Evolutionary conservation across 768 basidiomycete species (phyloP).

Genomic region (Flagelloscypha sp.): DNA sequence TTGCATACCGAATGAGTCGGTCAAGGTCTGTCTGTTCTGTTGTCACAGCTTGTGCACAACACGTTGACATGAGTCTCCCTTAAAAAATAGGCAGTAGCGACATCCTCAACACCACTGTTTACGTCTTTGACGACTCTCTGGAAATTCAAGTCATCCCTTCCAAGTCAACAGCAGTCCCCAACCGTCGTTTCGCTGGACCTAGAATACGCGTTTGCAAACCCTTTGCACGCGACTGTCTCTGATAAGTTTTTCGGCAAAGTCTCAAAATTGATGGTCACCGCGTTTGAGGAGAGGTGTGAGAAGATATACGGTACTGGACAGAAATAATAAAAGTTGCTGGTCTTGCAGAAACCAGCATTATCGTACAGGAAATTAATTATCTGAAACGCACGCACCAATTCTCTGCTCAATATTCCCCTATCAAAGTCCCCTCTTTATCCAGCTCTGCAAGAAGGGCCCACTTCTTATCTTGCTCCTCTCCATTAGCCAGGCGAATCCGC

Average conservation of each 20-base stretch:
- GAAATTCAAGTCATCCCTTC: conserved; percentile 52
- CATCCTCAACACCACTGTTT: conserved; percentile 67
- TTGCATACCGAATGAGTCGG: conserved; percentile 68
- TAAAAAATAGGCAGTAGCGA: conserved; percentile 52
- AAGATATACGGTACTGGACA: conserved; percentile 54
- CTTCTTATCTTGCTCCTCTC: neutral
- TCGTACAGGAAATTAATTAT: conserved; percentile 1
- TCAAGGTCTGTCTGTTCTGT: conserved; percentile 49
- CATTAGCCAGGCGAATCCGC: conserved; percentile 3
- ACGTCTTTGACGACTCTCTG: conserved; percentile 63
- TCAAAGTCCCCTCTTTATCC: neutral
- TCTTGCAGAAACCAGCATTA: neutral
- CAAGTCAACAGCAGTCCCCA: conserved; percentile 37
- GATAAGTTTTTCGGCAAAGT: conserved; percentile 81
- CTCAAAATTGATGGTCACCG: conserved; percentile 81
- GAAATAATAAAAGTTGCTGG: too few relatives aligned
- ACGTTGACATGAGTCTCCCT: conserved; percentile 9
- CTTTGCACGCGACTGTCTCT: conserved; percentile 77
- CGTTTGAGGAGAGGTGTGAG: conserved; percentile 82
- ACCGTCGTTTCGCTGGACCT: conserved; percentile 83
- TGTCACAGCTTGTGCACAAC: conserved; percentile 4
- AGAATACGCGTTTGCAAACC: conserved; percentile 80
- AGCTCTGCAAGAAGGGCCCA: neutral
- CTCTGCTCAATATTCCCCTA: neutral
- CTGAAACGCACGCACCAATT: neutral